These are phyloP conservation scores for Pulveroboletus ravenelii DNA, from an alignment of 768 basidiomycete species.

Conservation along the genomic window DNA sequence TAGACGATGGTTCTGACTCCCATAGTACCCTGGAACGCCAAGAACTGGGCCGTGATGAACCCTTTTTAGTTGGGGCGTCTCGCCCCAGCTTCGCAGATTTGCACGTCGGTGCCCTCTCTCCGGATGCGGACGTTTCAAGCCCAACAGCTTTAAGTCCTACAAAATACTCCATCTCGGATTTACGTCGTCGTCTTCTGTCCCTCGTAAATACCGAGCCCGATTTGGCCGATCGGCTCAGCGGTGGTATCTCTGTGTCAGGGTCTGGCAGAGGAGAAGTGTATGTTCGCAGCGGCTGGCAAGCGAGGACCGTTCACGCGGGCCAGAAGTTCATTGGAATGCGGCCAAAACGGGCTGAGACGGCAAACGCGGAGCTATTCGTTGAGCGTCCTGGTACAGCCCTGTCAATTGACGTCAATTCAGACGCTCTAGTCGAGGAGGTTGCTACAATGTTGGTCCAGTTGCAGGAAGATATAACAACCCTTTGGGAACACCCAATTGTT, in stretches of 20 bases:
- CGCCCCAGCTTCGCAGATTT: constrained; percentile 9
- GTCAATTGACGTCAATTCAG: constrained; percentile 36
- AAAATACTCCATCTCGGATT: constrained; percentile 40
- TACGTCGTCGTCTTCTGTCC: constrained; percentile 56
- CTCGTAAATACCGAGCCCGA: constrained; percentile 57
- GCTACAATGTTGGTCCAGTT: constrained; percentile 53
- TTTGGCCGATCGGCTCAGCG: constrained; percentile 69
- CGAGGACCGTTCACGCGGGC: constrained; percentile 56
- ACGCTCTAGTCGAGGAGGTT: constrained; percentile 57
- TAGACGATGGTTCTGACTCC: constrained; percentile 46
- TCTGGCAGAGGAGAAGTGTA: constrained; percentile 74
- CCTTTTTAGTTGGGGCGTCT: constrained; percentile 13
- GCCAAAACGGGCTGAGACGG: constrained; percentile 22
- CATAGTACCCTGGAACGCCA: constrained; percentile 32
- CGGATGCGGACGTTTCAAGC: constrained; percentile 8
- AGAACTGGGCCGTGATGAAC: constrained; percentile 26
- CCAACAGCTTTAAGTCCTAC: constrained; percentile 16
- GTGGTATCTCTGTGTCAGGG: constrained; percentile 66
- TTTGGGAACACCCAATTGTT: constrained; percentile 74
- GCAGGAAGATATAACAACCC: constrained; percentile 60
- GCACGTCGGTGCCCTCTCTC: constrained; percentile 5
- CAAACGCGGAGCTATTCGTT: constrained; percentile 25
- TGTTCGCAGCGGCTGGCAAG: constrained; percentile 80
- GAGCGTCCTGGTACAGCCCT: constrained; percentile 28
- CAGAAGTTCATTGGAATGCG: constrained; percentile 28